Evolutionary conservation across 768 basidiomycete species (phyloP).

Genomic region (Serpula lacrymans): DNA sequence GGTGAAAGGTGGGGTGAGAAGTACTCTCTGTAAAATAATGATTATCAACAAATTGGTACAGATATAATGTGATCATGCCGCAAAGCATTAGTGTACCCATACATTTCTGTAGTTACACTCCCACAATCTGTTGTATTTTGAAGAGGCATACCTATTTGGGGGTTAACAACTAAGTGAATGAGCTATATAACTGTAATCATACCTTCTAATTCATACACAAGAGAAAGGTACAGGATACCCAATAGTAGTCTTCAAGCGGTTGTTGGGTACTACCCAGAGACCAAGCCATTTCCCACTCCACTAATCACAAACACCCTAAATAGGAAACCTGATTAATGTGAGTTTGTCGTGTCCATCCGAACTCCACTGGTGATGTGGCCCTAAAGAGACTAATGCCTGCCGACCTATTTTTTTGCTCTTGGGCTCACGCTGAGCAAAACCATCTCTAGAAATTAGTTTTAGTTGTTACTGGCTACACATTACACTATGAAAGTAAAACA

Average conservation of each 20-base stretch:
- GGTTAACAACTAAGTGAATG: neutral
- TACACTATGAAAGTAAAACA: neutral
- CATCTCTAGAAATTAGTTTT: too few species aligned
- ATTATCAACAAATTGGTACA: neutral
- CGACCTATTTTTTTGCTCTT: constrained; percentile 22
- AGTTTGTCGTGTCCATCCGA: constrained; percentile 36
- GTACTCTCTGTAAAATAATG: constrained; percentile 12
- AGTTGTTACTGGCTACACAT: constrained; percentile 21
- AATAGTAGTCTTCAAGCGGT: constrained; percentile 18
- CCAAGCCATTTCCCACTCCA: constrained; percentile 25
- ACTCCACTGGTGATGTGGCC: constrained; percentile 30
- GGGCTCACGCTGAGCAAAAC: constrained; percentile 22
- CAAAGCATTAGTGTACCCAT: constrained; percentile 24
- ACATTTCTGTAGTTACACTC: constrained; percentile 23
- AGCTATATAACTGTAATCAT: neutral
- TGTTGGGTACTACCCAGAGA: constrained; percentile 30
- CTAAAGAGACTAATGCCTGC: constrained; percentile 13
- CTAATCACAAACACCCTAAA: constrained; percentile 26
- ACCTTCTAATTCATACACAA: constrained; percentile 23
- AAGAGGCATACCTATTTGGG: constrained; percentile 26
- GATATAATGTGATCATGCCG: constrained; percentile 13
- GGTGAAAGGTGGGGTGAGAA: constrained; percentile 14
- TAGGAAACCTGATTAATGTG: constrained; percentile 26
- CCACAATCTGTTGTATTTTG: constrained; percentile 33
- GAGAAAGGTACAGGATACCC: constrained; percentile 24